Evolutionary conservation across 2,329 filamentous ascomycete species (phyloP).

Genomic region (Daldinia sp.): DNA sequence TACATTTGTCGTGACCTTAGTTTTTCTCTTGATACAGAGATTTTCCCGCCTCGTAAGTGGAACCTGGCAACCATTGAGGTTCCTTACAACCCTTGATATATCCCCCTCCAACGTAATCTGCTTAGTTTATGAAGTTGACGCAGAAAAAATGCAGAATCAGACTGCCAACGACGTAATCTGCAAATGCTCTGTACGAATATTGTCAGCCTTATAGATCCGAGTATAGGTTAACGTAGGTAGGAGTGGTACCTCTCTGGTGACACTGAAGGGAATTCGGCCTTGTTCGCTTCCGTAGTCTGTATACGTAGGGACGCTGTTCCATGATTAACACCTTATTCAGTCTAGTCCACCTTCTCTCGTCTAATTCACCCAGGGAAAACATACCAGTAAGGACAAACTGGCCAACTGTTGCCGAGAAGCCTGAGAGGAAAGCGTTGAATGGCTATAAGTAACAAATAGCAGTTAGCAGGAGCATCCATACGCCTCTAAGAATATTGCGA

Average conservation of each 20-base stretch:
- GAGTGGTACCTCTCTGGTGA: slow-evolving; percentile 79
- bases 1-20: slow-evolving; percentile 30
- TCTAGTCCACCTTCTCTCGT: not conserved
- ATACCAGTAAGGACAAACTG: slow-evolving; percentile 95
- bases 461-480: slow-evolving; percentile 23
- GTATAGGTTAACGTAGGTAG: not conserved
- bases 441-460: slow-evolving; percentile 68
- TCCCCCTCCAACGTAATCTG: slow-evolving; percentile 21
- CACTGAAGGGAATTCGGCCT: slow-evolving; percentile 78
- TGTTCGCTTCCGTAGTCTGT: slow-evolving; percentile 88
- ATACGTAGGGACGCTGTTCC: slow-evolving; percentile 79
- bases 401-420: slow-evolving; percentile 93
- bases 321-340: slow-evolving; percentile 25
- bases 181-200: slow-evolving; percentile 78
- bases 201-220: slow-evolving; percentile 7
- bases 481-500: not conserved
- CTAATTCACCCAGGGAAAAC: slow-evolving; percentile 44
- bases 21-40: slow-evolving; percentile 14
- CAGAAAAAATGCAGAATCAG: slow-evolving; percentile 98
- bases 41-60: not conserved
- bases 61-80: slow-evolving; percentile 10
- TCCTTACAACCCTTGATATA: not conserved
- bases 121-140: slow-evolving; percentile 98
- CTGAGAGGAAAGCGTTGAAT: slow-evolving; percentile 98
- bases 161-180: slow-evolving; percentile 95